Evolutionary conservation across 202 grass and related monocot genomes (phyloP).

Genomic region (Elaeis oleifera): DNA sequence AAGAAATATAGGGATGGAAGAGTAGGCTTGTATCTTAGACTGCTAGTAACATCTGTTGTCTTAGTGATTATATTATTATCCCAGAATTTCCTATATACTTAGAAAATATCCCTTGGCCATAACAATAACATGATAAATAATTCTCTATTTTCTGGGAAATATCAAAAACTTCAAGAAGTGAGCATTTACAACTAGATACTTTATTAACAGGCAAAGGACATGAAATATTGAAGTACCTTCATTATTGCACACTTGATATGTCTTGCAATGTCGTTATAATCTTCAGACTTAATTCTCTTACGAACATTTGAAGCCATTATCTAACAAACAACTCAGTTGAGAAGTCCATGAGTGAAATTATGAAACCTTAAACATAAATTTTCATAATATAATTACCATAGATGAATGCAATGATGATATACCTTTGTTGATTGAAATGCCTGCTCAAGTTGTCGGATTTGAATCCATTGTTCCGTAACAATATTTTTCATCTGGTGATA

Average conservation of each 20-base stretch:
- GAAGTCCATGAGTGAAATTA: conserved; percentile 11
- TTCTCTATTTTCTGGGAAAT: not conserved
- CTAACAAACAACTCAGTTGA: conserved; percentile 32
- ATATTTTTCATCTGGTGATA: conserved; percentile 71
- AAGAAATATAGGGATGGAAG: too few relatives aligned
- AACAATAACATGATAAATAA: too few relatives aligned
- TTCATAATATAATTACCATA: conserved; percentile 18
- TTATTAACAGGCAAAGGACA: not conserved
- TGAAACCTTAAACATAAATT: not conserved
- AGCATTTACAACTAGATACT: not conserved
- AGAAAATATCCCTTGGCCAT: too few relatives aligned
- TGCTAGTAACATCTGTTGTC: too few relatives aligned
- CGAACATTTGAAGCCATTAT: conserved; percentile 63
- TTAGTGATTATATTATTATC: too few relatives aligned
- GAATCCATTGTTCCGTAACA: conserved; percentile 91
- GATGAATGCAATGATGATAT: conserved; percentile 29
- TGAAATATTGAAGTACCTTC: conserved; percentile 13
- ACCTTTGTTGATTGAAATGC: conserved; percentile 90
- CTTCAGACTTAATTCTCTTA: conserved; percentile 27
- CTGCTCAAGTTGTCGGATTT: conserved; percentile 85
- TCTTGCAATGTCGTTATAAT: conserved; percentile 10
- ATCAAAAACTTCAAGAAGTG: not conserved
- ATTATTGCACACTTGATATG: conserved; percentile 17
- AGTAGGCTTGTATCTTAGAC: too few relatives aligned
- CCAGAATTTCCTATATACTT: too few relatives aligned